phyloP scores from a whole-genome alignment of 306 rosid species.

The Trifolium subterraneum region DNA sequence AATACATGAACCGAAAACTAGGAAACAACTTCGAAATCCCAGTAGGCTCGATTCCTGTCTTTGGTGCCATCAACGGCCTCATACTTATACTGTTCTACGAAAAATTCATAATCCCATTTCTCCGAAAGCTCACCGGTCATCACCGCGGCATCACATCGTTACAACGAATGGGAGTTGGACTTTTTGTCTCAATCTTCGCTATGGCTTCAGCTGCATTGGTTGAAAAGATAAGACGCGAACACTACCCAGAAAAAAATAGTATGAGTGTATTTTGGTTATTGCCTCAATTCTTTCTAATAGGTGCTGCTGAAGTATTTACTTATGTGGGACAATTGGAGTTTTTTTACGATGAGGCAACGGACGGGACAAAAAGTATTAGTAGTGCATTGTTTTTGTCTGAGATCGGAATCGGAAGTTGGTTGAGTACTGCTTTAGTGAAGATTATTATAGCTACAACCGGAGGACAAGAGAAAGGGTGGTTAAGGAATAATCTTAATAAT shows the following conservation, averaged over 20 bases:
- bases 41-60: constrained; percentile 56
- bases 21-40: constrained; percentile 54
- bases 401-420: constrained; percentile 69
- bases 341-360: constrained; percentile 72
- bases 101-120: constrained; percentile 53
- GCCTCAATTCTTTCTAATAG: constrained; percentile 67
- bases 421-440: constrained; percentile 58
- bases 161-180: constrained; percentile 70
- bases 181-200: constrained; percentile 59
- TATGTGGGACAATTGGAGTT: constrained; percentile 79
- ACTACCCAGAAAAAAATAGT: background rate
- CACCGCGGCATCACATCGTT: constrained; percentile 69
- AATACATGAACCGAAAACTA: constrained; percentile 49
- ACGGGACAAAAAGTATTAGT: constrained; percentile 65
- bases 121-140: constrained; percentile 55
- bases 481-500: constrained; percentile 49
- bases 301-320: constrained; percentile 66
- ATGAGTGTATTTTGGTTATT: constrained; percentile 72
- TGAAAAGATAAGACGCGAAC: constrained; percentile 50
- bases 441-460: constrained; percentile 43
- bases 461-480: constrained; percentile 59
- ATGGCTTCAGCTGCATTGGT: constrained; percentile 57
- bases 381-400: constrained; percentile 62
- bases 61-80: constrained; percentile 57
- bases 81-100: constrained; percentile 65